phyloP scores from a whole-genome alignment of 768 basidiomycete species.

The Amanita brunnescens region DNA sequence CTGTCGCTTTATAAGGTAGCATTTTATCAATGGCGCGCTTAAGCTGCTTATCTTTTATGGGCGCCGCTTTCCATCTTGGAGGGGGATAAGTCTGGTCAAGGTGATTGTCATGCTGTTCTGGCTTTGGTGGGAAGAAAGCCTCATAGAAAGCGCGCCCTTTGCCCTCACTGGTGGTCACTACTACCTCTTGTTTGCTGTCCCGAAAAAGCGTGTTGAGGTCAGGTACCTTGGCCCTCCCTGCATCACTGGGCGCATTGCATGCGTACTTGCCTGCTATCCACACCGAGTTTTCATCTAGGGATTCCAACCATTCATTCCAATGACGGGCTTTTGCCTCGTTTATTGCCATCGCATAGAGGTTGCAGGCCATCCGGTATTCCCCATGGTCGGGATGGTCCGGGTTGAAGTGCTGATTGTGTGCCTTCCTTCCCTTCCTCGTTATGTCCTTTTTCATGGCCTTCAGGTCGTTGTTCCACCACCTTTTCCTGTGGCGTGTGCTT shows the following conservation, averaged over 20 bases:
- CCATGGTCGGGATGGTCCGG: neutral
- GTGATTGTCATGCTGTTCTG: too few relatives aligned
- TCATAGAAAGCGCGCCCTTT: neutral
- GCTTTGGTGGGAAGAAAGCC: neutral
- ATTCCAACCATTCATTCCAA: neutral
- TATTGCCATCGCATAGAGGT: neutral
- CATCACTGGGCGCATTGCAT: neutral
- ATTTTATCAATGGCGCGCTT: neutral
- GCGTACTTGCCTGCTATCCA: neutral
- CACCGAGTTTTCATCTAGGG: neutral
- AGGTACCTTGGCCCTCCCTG: neutral
- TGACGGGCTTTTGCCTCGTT: neutral
- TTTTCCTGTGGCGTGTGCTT: neutral
- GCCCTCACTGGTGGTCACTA: neutral
- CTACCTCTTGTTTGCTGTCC: too few relatives aligned
- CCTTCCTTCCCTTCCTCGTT: neutral
- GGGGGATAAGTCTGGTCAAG: neutral
- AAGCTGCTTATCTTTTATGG: neutral
- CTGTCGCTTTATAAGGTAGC: neutral
- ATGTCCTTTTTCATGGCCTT: neutral
- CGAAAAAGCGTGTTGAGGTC: neutral
- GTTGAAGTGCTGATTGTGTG: neutral
- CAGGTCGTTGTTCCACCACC: neutral
- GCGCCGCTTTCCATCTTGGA: neutral
- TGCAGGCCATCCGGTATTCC: neutral